Evolutionary conservation across 306 rosid genomes (phyloP), one percentile per base, ranked within the genome.

Genomic region (Dalbergia oliveri): DNA sequence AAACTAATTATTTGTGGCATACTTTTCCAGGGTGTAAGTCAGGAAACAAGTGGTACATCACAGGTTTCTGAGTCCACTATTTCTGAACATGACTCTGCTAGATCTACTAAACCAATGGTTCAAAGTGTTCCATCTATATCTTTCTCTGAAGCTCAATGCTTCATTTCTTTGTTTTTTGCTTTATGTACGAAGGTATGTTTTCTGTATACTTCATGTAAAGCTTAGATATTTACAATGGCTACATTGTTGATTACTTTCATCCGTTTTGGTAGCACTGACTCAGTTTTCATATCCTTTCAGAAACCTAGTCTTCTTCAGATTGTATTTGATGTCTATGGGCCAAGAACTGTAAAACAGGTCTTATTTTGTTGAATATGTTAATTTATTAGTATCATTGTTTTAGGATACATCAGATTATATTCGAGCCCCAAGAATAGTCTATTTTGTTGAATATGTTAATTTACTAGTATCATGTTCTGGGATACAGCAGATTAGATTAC

Each of bases 301-400:
- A 95, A 95, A 85, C 99, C 98, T 73, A 74, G 68, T 82, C 94
- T 93, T 86, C 93, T 95, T 82, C 98, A 84, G 79, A 82, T 88
- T 88, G 91, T 95, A 71, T 93, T 95, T 85, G 77, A 84, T 79
- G 90, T 85, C 64, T 93, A 95, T 66, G 91, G 93, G 37, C 86
- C 96, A 0, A 90, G 79, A 90, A 75, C 86, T 62, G 96, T 90
- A 16, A 95, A 95, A 82, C 98, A 95, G 99, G 99, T 95, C 60
- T 73, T 51, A 51, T 63, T 80, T 76, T 72, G 78, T 76, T 81
- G 6, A 49, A 61, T 45, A 72, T 70, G 53, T 74, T 73, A 12
- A 56, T 54, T 68, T 61, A 66, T 66, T 8, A 14, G 47, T 43
- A 69, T 49, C 60, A 6, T 81, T 73, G 56, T 66, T 67, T 33